Evolutionary conservation across 345 rosid species (phyloP).

Genomic region (Pseudoturritis turrita): DNA sequence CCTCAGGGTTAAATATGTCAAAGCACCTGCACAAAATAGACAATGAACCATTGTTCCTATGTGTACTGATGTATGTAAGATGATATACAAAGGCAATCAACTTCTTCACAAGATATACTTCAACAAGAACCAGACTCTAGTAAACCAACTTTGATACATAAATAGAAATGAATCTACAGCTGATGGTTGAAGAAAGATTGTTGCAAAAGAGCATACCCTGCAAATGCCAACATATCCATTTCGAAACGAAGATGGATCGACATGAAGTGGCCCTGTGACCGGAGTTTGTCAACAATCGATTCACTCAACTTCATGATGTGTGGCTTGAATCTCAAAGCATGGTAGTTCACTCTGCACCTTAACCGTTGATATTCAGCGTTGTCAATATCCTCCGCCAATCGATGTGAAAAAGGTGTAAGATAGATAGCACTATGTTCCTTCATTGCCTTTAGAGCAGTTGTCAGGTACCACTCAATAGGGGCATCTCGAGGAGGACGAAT

Average conservation of each 20-base stretch:
- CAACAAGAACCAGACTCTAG: neutral
- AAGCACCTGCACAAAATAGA: slow-evolving; percentile 56
- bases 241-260: slow-evolving; percentile 99
- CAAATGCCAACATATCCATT: slow-evolving; percentile 99
- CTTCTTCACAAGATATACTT: neutral
- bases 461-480: slow-evolving; percentile 81
- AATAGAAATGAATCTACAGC: slow-evolving; percentile 6
- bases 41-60: neutral
- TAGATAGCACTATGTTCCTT: slow-evolving; percentile 92
- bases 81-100: slow-evolving; percentile 6
- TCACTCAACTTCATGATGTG: slow-evolving; percentile 87
- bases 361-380: slow-evolving; percentile 85
- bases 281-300: slow-evolving; percentile 89
- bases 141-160: neutral
- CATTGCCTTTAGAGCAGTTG: slow-evolving; percentile 82
- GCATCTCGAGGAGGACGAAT: slow-evolving; percentile 94
- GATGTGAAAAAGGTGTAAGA: slow-evolving; percentile 97
- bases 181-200: neutral
- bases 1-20: slow-evolving; percentile 73
- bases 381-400: slow-evolving; percentile 94
- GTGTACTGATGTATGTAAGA: slow-evolving; percentile 7
- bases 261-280: slow-evolving; percentile 97
- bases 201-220: slow-evolving; percentile 63
- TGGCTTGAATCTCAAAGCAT: slow-evolving; percentile 93
- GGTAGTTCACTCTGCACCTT: slow-evolving; percentile 99